phyloP scores from a whole-genome alignment of 2,329 filamentous ascomycete genomes.

The Alternaria angustiovoidea region DNA sequence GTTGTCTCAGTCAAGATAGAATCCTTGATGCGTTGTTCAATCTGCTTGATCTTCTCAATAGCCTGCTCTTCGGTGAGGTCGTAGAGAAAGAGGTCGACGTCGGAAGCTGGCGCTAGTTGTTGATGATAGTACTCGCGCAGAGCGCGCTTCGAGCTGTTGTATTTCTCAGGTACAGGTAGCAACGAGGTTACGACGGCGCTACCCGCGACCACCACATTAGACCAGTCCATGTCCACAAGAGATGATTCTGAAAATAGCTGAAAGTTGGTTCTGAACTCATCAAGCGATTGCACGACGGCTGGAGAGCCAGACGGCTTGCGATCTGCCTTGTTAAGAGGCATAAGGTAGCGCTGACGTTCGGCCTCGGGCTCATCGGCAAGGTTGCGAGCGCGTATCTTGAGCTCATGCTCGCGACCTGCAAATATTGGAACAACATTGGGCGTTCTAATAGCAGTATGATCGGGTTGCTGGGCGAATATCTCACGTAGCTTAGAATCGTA shows the following conservation, averaged over 20 bases:
- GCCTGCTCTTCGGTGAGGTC: constrained; percentile 79
- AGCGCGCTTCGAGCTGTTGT: constrained; percentile 51
- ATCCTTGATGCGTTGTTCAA: constrained; percentile 78
- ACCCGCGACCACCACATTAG: constrained; percentile 81
- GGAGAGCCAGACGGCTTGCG: constrained; percentile 69
- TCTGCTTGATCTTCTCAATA: constrained; percentile 82
- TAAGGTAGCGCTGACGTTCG: constrained; percentile 72
- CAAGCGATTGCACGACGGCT: constrained; percentile 72
- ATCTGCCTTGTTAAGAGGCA: constrained; percentile 69
- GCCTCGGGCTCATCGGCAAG: constrained; percentile 65
- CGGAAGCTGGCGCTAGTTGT: constrained; percentile 80
- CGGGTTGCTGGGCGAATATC: constrained; percentile 72
- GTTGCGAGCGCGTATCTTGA: constrained; percentile 70
- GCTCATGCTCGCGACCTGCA: constrained; percentile 59
- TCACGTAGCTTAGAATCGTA: constrained; percentile 73
- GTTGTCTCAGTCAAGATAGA: constrained; percentile 84
- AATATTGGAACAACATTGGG: constrained; percentile 75
- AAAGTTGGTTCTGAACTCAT: constrained; percentile 81
- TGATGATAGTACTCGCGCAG: constrained; percentile 76
- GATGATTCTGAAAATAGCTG: constrained; percentile 82
- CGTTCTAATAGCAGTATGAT: constrained; percentile 64
- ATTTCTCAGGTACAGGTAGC: constrained; percentile 67
- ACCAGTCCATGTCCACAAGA: constrained; percentile 79
- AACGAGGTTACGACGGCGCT: constrained; percentile 82
- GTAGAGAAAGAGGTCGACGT: constrained; percentile 87